Evolutionary conservation across 1,284 basidiomycete species (phyloP).

Genomic region (Erythrobasidium hasegawianum): DNA sequence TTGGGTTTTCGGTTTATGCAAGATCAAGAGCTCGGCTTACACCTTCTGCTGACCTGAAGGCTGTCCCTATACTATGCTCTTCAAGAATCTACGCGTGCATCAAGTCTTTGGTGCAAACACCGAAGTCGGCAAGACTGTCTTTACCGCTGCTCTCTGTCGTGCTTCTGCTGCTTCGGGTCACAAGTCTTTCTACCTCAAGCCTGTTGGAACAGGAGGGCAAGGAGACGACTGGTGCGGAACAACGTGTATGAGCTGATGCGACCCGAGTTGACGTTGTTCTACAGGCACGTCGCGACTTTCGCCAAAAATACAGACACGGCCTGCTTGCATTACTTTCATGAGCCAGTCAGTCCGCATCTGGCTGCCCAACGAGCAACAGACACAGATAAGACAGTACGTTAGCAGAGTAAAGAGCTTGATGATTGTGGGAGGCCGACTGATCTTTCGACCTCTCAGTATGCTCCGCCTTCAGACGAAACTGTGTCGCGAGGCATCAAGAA

Average conservation of each 20-base stretch:
- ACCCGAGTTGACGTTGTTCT: slow-evolving; percentile 17
- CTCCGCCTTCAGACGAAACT: slow-evolving; percentile 56
- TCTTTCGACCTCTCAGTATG: slow-evolving; percentile 32
- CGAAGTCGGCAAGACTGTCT: slow-evolving; percentile 85
- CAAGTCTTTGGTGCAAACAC: slow-evolving; percentile 90
- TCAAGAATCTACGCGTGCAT: slow-evolving; percentile 74
- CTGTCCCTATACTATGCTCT: slow-evolving; percentile 50
- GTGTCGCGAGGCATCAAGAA: slow-evolving; percentile 65
- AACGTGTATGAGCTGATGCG: neutral
- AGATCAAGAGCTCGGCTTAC: neutral
- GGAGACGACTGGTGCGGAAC: slow-evolving; percentile 71
- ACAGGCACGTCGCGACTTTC: slow-evolving; percentile 67
- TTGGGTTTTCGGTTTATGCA: neutral
- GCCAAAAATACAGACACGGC: slow-evolving; percentile 58
- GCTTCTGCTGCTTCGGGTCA: slow-evolving; percentile 51
- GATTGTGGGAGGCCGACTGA: no score
- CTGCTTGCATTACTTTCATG: slow-evolving; percentile 77
- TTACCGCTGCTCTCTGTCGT: slow-evolving; percentile 75
- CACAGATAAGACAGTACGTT: slow-evolving; percentile 32
- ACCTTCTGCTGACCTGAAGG: neutral
- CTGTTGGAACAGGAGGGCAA: slow-evolving; percentile 77
- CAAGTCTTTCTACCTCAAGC: slow-evolving; percentile 77
- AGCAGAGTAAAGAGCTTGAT: slow-evolving; percentile 44
- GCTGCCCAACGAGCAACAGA: slow-evolving; percentile 66
- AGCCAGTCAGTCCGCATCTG: slow-evolving; percentile 90